Conservation (phyloP, 2,329 filamentous ascomycete species). For the Botryotinia globosa region DNA sequence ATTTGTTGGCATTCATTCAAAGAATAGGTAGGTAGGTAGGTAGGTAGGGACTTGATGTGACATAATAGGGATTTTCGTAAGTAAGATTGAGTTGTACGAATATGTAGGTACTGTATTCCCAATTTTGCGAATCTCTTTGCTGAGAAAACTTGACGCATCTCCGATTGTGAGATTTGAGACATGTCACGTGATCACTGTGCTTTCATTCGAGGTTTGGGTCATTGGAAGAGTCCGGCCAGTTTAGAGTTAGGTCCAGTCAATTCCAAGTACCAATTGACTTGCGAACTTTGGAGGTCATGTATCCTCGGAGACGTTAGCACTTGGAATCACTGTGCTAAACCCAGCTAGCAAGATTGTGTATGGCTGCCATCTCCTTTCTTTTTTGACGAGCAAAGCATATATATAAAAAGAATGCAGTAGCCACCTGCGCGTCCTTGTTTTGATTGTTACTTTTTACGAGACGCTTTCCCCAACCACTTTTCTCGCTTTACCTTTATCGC, state of each 20-base stretch:
- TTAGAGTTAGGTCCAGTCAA: background rate
- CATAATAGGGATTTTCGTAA: background rate
- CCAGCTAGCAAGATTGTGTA: background rate
- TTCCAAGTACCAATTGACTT: background rate
- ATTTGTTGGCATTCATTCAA: background rate
- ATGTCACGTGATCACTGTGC: background rate
- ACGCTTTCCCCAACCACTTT: background rate
- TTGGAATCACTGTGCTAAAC: background rate
- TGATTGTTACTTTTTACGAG: background rate
- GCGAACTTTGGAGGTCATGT: background rate
- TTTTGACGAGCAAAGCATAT: background rate
- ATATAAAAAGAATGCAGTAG: background rate
- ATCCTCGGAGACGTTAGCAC: background rate
- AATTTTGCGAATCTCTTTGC: background rate
- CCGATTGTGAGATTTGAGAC: background rate
- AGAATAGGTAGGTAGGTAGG: background rate
- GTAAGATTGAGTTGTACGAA: conserved; percentile 2
- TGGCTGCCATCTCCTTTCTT: background rate
- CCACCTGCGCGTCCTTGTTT: background rate
- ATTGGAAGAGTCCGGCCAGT: background rate
- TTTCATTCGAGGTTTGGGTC: background rate
- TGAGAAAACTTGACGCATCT: background rate
- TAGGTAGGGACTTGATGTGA: background rate
- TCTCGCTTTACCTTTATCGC: conserved; percentile 3
- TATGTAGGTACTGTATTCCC: background rate